Conservation (phyloP, 805 yeast genomes). For the Zygoascus flipseniorum region DNA sequence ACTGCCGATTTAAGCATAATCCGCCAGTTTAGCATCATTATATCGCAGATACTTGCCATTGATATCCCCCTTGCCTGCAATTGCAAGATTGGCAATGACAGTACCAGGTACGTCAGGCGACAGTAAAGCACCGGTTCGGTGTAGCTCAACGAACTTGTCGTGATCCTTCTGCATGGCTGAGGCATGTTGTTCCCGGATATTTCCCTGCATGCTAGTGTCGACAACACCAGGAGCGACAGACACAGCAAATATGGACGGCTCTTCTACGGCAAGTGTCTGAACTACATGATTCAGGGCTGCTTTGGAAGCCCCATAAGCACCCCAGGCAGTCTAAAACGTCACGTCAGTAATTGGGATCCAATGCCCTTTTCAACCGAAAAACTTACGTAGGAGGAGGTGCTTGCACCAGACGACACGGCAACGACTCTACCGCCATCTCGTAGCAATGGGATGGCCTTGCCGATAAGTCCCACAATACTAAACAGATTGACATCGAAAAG, state of each 20-base stretch:
- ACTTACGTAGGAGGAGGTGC: constrained; percentile 43
- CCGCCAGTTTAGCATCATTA: constrained; percentile 16
- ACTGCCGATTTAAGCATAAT: constrained; percentile 1
- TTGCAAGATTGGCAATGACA: constrained; percentile 57
- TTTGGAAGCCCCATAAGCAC: constrained; percentile 84
- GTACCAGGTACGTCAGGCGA: constrained; percentile 67
- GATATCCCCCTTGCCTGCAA: constrained; percentile 49
- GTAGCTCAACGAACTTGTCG: constrained; percentile 56
- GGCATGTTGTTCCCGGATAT: constrained; percentile 48
- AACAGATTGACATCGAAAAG: constrained; percentile 73
- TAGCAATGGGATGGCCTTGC: constrained; percentile 49
- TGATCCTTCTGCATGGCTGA: constrained; percentile 33
- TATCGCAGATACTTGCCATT: constrained; percentile 67
- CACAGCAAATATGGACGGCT: constrained; percentile 47
- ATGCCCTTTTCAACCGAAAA: not conserved
- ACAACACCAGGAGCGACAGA: constrained; percentile 94
- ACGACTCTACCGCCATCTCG: constrained; percentile 52
- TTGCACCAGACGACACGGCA: constrained; percentile 88
- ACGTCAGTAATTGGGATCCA: not conserved
- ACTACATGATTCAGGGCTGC: constrained; percentile 84
- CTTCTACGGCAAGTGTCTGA: constrained; percentile 58
- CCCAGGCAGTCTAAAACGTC: constrained; percentile 58
- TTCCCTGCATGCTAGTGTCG: constrained; percentile 79
- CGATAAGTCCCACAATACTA: constrained; percentile 55
- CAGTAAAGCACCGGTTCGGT: constrained; percentile 47